Evolutionary conservation across 202 grass and related monocot species (phyloP).

Genomic region (Sporobolus alterniflorus): DNA sequence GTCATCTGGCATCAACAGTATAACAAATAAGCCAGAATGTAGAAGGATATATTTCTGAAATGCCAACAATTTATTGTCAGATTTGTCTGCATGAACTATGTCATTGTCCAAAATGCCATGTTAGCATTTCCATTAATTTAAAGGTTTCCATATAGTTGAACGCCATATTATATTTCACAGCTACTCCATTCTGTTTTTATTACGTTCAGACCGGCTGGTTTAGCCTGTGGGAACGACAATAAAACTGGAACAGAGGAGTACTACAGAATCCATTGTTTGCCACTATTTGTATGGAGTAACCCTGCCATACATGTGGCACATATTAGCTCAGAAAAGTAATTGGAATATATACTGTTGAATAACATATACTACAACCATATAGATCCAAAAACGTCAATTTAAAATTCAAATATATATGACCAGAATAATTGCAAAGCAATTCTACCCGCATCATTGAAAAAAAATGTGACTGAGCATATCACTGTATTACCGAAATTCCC

Average conservation of each 20-base stretch:
- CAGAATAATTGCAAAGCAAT: no score
- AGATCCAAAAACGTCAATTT: not conserved
- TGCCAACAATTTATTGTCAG: not conserved
- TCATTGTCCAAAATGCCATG: not conserved
- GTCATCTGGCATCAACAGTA: slow-evolving; percentile 72
- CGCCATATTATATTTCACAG: not conserved
- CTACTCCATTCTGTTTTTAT: no score
- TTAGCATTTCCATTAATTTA: not conserved
- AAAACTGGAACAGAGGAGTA: no score
- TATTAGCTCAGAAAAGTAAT: slow-evolving; percentile 5
- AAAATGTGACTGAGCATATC: not conserved
- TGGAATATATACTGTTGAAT: not conserved
- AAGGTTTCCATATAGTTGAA: not conserved
- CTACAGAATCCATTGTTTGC: not conserved
- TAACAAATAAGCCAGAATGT: slow-evolving; percentile 11
- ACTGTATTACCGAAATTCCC: slow-evolving; percentile 77
- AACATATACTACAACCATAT: not conserved
- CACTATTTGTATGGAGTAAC: not conserved
- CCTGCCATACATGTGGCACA: not conserved
- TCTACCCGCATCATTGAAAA: no score
- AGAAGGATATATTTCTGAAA: not conserved
- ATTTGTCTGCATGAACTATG: not conserved
- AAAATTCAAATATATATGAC: not conserved
- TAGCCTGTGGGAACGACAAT: no score
- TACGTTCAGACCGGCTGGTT: no score